A percentile compares a stretch with the other conserved stretches of the same genome.
Evolutionary conservation across 768 basidiomycete species (phyloP).

Genomic region (Collybia nuda): DNA sequence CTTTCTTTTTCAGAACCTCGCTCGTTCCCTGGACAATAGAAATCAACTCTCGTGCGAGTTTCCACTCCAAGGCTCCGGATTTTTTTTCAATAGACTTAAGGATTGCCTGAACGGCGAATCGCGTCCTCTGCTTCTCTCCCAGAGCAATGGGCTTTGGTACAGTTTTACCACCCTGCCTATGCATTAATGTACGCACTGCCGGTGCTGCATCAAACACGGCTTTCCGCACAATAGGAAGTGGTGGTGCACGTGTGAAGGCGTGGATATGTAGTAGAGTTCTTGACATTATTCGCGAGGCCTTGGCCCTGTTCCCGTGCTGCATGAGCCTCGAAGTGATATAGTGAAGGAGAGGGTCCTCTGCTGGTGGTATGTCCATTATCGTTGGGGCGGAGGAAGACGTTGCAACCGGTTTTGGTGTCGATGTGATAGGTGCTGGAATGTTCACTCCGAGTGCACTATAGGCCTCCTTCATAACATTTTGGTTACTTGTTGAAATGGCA

Average conservation of each 20-base stretch:
- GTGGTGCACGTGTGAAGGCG: conserved; percentile 72
- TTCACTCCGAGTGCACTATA: conserved; percentile 14
- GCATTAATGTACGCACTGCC: conserved; percentile 58
- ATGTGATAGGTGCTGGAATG: not conserved
- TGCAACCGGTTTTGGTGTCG: conserved; percentile 6
- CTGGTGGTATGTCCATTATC: conserved; percentile 65
- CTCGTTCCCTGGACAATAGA: conserved; percentile 63
- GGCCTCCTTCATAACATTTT: conserved; percentile 15
- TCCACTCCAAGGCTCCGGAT: conserved; percentile 58
- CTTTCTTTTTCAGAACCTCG: conserved; percentile 58
- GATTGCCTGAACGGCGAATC: conserved; percentile 71
- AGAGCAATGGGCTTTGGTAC: conserved; percentile 68
- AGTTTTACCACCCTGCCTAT: conserved; percentile 66
- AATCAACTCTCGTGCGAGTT: conserved; percentile 80
- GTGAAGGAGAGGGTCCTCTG: conserved; percentile 70
- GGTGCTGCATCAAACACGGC: conserved; percentile 74
- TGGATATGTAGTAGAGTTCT: conserved; percentile 72
- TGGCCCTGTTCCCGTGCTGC: conserved; percentile 62
- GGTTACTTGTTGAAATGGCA: conserved; percentile 10
- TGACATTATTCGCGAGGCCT: conserved; percentile 55
- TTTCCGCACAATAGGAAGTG: conserved; percentile 74
- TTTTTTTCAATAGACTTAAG: conserved; percentile 58
- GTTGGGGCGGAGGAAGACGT: conserved; percentile 1
- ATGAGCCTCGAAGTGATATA: conserved; percentile 65
- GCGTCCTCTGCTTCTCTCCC: conserved; percentile 76